A percentile compares a stretch with the other conserved stretches of the same genome.
These are phyloP conservation scores for Solanum lycopersicoides DNA, from an alignment of 257 asterid genomes.

Conservation along the genomic window DNA sequence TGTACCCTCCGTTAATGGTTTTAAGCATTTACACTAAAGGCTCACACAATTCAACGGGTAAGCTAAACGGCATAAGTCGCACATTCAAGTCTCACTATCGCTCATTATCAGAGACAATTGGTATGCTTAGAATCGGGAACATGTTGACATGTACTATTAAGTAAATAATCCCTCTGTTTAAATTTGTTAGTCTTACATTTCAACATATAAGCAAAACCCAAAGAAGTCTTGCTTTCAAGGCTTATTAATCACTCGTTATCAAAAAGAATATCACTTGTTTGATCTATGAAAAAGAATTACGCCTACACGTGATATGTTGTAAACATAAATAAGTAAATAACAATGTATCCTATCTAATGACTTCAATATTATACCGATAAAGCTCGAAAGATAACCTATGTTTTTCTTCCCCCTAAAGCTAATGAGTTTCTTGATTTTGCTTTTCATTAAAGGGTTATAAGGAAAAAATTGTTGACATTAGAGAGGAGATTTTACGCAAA, in stretches of 20 bases:
- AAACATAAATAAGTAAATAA: not conserved
- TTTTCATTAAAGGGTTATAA: slow-evolving; percentile 32
- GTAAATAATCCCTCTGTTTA: not conserved
- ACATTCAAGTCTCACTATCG: not conserved
- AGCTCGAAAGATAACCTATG: not conserved
- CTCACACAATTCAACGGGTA: not conserved
- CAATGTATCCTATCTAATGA: not conserved
- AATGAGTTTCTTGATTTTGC: not conserved
- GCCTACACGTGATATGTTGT: not conserved
- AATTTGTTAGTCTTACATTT: not conserved
- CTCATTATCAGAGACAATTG: not conserved
- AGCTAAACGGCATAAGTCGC: not conserved
- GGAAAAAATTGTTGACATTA: slow-evolving; percentile 51
- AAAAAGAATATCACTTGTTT: not conserved
- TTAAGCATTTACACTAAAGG: no score
- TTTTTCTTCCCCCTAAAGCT: not conserved
- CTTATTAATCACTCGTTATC: not conserved
- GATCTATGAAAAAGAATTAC: not conserved
- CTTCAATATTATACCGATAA: not conserved
- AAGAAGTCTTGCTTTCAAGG: not conserved
- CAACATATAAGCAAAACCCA: not conserved
- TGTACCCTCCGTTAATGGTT: not conserved
- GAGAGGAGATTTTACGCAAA: slow-evolving; percentile 61
- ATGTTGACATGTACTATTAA: not conserved
- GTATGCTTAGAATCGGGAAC: not conserved